Evolutionary conservation across 768 basidiomycete species (phyloP), one percentile per base, ranked within the genome.

Genomic region (Termitomyces bulborhizus): DNA sequence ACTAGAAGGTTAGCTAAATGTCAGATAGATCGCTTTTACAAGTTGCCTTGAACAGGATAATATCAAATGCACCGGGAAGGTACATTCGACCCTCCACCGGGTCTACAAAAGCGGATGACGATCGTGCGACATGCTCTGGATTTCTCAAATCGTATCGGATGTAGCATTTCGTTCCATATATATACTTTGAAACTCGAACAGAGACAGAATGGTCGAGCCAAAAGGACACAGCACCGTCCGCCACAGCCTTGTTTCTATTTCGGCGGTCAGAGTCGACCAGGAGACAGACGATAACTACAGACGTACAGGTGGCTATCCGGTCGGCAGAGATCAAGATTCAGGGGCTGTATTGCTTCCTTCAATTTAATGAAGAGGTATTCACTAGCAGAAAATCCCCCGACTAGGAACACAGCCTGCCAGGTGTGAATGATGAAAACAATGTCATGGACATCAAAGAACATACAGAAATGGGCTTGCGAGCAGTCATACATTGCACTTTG

Each of bases 331-430:
- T 66, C 69, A 44, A 81, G 60, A n/a, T 73, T 71, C 0, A 70
- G 60, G 1, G 66, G 58, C 2, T 68, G 66, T 8, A 83, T 66
- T 7, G 66, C 61, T 49, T 63, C 66, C 37, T 73, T 72, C 1
- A 84, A 71, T 46, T 69, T 68, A 3, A 66, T 61, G 58, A 73
- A 80, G 24, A 84, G 62, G 71, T 76, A 83, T 47, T 82, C 76
- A 53, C 77, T 83, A 0, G 80, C 79, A n/a, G 79, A 76, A 61
- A 83, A 84, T 0, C 82, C 82, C 21, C 83, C 83, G 4, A 84
- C 81, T 1, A 85, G 72, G 32, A 78, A 69, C 21, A 76, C 70
- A 26, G 71, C 68, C 76, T 76, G 47, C 5, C 6, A 46, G 27
- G 12, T 6, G 37, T 21, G 16, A 4, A n/a, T 51, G 15, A 40